Conservation (phyloP, 1,139 yeast genomes). For the Magnusiomyces tetraspermus region DNA sequence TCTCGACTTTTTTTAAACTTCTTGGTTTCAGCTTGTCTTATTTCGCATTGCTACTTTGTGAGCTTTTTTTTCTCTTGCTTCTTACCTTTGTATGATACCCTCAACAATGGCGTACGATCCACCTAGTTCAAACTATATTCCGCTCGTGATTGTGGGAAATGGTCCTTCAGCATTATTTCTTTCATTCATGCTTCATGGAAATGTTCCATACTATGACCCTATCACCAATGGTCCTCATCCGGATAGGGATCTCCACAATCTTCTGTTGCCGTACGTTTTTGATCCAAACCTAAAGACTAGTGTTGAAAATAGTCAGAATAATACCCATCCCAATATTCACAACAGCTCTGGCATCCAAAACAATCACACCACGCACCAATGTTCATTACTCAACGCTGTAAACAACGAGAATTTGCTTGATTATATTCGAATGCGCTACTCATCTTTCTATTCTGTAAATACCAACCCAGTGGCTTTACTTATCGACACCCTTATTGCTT, state of each 20-base stretch:
- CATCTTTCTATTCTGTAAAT: slow-evolving; percentile 23
- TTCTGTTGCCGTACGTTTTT: slow-evolving; percentile 18
- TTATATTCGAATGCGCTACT: slow-evolving; percentile 19
- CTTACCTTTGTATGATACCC: not conserved
- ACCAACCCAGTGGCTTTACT: slow-evolving; percentile 26
- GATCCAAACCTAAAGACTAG: not conserved
- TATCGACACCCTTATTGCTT: slow-evolving; percentile 27
- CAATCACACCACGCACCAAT: not conserved
- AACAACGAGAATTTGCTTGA: slow-evolving; percentile 17
- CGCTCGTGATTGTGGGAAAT: slow-evolving; percentile 19
- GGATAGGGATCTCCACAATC: slow-evolving; percentile 24
- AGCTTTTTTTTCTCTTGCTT: not conserved
- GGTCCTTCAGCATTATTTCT: slow-evolving; percentile 32
- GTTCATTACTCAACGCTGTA: slow-evolving; percentile 22
- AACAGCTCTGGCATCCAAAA: not conserved
- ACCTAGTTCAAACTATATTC: not conserved
- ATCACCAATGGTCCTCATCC: slow-evolving; percentile 27
- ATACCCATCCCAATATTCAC: too few relatives aligned
- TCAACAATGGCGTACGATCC: not conserved
- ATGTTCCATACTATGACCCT: slow-evolving; percentile 29
- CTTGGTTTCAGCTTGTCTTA: too few relatives aligned
- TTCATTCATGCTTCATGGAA: slow-evolving; percentile 29
- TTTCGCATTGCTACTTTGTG: not conserved
- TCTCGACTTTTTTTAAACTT: too few relatives aligned
- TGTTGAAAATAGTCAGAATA: too few relatives aligned